Evolutionary conservation across 106 monocot genomes (phyloP), one percentile per base, ranked within the genome.

Genomic region (Xerophyta viscosa): DNA sequence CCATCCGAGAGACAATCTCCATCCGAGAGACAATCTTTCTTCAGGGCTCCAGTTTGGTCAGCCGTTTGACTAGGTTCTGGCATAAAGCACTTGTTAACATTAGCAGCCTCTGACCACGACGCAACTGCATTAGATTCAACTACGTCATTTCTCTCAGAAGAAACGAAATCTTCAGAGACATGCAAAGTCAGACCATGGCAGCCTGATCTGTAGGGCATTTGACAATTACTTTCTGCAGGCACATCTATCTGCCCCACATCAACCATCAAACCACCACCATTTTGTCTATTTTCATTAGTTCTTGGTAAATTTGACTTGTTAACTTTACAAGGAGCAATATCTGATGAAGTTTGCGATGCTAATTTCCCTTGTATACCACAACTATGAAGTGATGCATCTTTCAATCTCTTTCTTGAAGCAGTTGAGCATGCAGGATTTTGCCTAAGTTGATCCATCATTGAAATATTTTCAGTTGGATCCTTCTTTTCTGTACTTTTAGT

Each of bases 391-490:
- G 55, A 42, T 19, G 26, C 42, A 44, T 88, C 84, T 48, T 68
- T 77, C 18, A 41, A 50, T 21, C 81, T 88, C 62, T 79, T 74
- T 37, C 54, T 84, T 29, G 41, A 48, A 53, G 59, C 60, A 44
- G 77, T 53, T 48, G 62, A 61, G 33, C 33, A 4, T 41, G 79
- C 47, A 41, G 71, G 66, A 42, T 61, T 68, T 37, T 76, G 67
- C 62, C 75, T 68, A 29, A 78, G 66, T 50, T 84, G 57, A 75
- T 81, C 70, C 24, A 81, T 73, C 22, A 81, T 81, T 14, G 77
- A 75, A 10, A 68, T 48, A 33, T 48, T 76, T 53, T 78, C 72
- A 67, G 27, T 46, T 52, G 29, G 68, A 20, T 57, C 74, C 31
- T 72, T 53, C 21, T 22, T 39, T 54, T 27, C 44, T 20, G n/a